These are phyloP conservation scores for Tolypocladium tropicale DNA, from an alignment of 2,329 filamentous ascomycete genomes.

Conservation along the genomic window DNA sequence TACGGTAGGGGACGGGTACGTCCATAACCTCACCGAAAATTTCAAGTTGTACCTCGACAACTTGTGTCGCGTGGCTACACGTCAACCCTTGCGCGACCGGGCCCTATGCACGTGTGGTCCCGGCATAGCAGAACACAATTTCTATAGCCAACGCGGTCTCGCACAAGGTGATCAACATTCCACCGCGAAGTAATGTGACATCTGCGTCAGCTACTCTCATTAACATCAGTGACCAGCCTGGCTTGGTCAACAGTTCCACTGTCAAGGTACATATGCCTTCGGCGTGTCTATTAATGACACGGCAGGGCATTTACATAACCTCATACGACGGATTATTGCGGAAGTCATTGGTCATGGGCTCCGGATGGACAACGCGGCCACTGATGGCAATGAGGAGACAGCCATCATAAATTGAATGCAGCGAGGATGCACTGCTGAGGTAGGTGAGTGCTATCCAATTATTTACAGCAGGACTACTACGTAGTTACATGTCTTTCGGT, in stretches of 20 bases:
- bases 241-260: no score
- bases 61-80: conserved; percentile 5
- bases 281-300: conserved; percentile 3
- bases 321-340: conserved; percentile 8
- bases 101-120: background rate
- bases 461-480: no score
- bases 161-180: background rate
- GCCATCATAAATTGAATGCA: no score
- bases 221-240: conserved; percentile 1
- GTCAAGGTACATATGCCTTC: background rate
- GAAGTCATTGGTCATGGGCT: conserved; percentile 5
- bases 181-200: background rate
- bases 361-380: conserved; percentile 1
- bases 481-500: no score
- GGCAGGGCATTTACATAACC: conserved; percentile 6
- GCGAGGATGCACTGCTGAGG: no score
- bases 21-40: conserved; percentile 20
- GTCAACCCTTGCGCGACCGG: background rate
- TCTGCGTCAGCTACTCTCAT: conserved; percentile 1
- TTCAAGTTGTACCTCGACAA: conserved; percentile 7
- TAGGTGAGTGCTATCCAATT: no score
- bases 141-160: background rate
- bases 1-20: conserved; percentile 34
- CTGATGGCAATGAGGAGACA: conserved; percentile 14
- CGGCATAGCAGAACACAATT: background rate